Evolutionary conservation across 2,329 filamentous ascomycete genomes (phyloP).

Genomic region (Ploettnerulaceae sp.): DNA sequence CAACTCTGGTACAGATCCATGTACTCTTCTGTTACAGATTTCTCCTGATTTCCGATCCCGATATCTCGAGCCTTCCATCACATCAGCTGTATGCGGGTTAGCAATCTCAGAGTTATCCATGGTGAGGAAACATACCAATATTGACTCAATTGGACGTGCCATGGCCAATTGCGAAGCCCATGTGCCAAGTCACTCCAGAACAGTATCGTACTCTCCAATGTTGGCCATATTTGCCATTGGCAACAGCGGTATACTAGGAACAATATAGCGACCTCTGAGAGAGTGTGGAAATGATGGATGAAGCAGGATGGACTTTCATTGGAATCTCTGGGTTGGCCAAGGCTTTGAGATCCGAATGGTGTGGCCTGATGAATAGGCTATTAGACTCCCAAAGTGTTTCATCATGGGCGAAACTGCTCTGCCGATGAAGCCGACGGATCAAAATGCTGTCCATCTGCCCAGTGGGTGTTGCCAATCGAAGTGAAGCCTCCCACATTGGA

Average conservation of each 20-base stretch:
- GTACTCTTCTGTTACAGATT: conserved; percentile 38
- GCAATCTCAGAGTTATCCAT: conserved; percentile 20
- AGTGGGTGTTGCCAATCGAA: conserved; percentile 32
- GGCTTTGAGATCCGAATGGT: conserved; percentile 34
- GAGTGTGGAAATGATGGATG: conserved; percentile 32
- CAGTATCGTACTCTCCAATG: conserved; percentile 17
- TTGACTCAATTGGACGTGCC: conserved; percentile 33
- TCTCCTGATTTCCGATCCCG: conserved; percentile 35
- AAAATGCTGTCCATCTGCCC: conserved; percentile 36
- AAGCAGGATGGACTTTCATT: conserved; percentile 27
- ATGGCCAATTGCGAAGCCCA: conserved; percentile 30
- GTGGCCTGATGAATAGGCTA: conserved; percentile 33
- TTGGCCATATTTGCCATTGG: conserved; percentile 28
- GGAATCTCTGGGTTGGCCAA: conserved; percentile 32
- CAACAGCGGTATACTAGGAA: conserved; percentile 23
- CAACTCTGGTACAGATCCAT: conserved; percentile 34
- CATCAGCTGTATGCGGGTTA: conserved; percentile 34
- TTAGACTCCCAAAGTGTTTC: conserved; percentile 28
- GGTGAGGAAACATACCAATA: conserved; percentile 17
- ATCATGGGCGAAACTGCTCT: conserved; percentile 33
- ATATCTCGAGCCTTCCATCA: conserved; percentile 36
- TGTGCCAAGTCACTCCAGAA: conserved; percentile 26
- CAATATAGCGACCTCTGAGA: conserved; percentile 17
- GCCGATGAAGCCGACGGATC: conserved; percentile 36
- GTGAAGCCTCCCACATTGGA: conserved; percentile 34